A percentile compares a stretch with the other conserved stretches of the same genome.
These are phyloP conservation scores for Acer saccharum DNA, from an alignment of 345 rosid species.

Conservation along the genomic window DNA sequence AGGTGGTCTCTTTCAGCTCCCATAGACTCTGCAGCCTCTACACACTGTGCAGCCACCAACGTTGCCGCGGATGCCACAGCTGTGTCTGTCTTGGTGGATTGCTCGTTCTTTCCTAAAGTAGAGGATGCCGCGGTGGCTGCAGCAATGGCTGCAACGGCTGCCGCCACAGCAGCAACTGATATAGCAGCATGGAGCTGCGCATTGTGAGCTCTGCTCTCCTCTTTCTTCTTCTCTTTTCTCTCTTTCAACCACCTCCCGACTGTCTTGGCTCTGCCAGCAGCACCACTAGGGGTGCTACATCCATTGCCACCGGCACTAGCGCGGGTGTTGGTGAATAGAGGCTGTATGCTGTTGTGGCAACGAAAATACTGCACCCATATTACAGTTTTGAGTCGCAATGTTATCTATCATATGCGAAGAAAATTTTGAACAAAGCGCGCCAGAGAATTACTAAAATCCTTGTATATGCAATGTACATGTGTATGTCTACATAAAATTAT, in stretches of 20 bases:
- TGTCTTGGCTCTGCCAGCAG: constrained; percentile 71
- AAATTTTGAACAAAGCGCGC: not conserved
- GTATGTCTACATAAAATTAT: too few relatives aligned
- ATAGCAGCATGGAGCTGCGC: constrained; percentile 90
- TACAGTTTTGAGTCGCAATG: constrained; percentile 7
- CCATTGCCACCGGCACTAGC: constrained; percentile 53
- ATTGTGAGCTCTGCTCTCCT: constrained; percentile 80
- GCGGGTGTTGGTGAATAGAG: constrained; percentile 65
- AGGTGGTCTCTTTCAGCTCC: constrained; percentile 88
- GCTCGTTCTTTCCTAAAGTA: constrained; percentile 59
- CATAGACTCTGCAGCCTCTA: constrained; percentile 88
- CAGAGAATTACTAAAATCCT: not conserved
- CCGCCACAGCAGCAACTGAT: constrained; percentile 91
- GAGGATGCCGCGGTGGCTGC: constrained; percentile 82
- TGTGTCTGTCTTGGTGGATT: constrained; percentile 67
- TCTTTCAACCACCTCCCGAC: constrained; percentile 98
- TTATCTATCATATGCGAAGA: not conserved
- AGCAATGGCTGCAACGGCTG: constrained; percentile 84
- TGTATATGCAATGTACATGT: not conserved
- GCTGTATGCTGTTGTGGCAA: constrained; percentile 78
- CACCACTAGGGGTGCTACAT: constrained; percentile 63
- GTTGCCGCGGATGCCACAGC: constrained; percentile 96
- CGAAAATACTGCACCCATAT: constrained; percentile 65
- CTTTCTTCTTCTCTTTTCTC: constrained; percentile 91
- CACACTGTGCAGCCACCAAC: constrained; percentile 96